Percentiles rank a stretch among this genome's conserved stretches.
Conservation (phyloP, 257 asterid genomes). For the Plantago major region DNA sequence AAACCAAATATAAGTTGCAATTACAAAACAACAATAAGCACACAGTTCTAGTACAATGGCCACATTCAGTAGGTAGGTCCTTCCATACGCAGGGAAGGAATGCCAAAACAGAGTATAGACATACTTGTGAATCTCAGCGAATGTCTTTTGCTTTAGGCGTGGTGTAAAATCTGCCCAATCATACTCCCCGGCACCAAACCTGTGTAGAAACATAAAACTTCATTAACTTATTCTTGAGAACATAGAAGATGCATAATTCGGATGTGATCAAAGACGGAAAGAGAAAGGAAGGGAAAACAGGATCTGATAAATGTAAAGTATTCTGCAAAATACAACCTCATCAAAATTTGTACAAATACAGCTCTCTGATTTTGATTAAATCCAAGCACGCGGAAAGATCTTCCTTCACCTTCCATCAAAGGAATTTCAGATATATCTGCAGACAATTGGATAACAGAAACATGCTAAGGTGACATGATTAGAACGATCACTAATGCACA, state of each 20-base stretch:
- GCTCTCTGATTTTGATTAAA: slow-evolving; percentile 93
- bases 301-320: slow-evolving; percentile 7
- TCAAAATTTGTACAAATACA: slow-evolving; percentile 78
- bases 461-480: slow-evolving; percentile 14
- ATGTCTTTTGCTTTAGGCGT: slow-evolving; percentile 87
- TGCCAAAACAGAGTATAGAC: slow-evolving; percentile 24
- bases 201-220: slow-evolving; percentile 27
- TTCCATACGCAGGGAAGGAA: slow-evolving; percentile 1
- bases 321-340: slow-evolving; percentile 53
- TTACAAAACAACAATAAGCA: no score
- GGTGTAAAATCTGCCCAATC: slow-evolving; percentile 89
- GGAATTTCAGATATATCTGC: slow-evolving; percentile 75
- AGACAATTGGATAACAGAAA: slow-evolving; percentile 24
- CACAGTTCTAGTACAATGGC: no score
- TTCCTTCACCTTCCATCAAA: slow-evolving; percentile 97
- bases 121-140: slow-evolving; percentile 73
- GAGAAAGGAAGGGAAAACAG: slow-evolving; percentile 8
- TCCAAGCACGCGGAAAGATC: slow-evolving; percentile 75
- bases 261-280: slow-evolving; percentile 14
- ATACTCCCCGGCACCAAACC: slow-evolving; percentile 78
- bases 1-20: no score
- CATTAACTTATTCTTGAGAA: slow-evolving; percentile 17
- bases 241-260: slow-evolving; percentile 17
- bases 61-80: no score
- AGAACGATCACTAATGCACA: slow-evolving; percentile 5